Evolutionary conservation across 2,329 filamentous ascomycete genomes (phyloP).

Genomic region (Alternaria sp.): DNA sequence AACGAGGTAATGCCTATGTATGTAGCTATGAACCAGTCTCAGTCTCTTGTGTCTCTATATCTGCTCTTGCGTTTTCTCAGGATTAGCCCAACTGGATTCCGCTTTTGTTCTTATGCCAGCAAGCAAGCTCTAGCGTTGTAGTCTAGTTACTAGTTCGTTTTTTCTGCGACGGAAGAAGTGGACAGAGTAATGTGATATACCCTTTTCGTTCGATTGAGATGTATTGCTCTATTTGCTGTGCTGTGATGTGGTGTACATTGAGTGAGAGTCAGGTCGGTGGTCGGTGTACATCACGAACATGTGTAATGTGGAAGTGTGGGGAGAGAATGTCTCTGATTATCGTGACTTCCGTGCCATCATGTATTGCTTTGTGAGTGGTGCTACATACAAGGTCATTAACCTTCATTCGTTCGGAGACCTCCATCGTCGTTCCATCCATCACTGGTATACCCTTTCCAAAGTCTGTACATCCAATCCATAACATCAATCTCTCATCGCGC

Average conservation of each 20-base stretch:
- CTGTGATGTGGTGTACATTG: fast-evolving
- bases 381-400: background rate
- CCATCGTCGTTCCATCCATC: background rate
- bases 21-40: slow-evolving; percentile 8
- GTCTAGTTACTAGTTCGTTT: background rate
- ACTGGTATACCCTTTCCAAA: background rate
- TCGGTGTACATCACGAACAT: background rate
- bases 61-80: background rate
- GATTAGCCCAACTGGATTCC: background rate
- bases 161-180: background rate
- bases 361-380: background rate
- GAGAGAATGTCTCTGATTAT: background rate
- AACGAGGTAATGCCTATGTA: slow-evolving; percentile 12
- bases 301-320: background rate
- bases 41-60: background rate
- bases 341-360: background rate
- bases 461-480: background rate
- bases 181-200: slow-evolving; percentile 10
- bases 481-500: background rate
- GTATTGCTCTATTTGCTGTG: background rate
- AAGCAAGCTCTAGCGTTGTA: background rate
- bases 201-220: slow-evolving; percentile 4
- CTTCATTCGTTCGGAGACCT: background rate
- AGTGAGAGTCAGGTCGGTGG: background rate
- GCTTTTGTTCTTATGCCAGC: slow-evolving; percentile 1